phyloP scores from a whole-genome alignment of 1,284 basidiomycete species.

The Irpex lacteus region DNA sequence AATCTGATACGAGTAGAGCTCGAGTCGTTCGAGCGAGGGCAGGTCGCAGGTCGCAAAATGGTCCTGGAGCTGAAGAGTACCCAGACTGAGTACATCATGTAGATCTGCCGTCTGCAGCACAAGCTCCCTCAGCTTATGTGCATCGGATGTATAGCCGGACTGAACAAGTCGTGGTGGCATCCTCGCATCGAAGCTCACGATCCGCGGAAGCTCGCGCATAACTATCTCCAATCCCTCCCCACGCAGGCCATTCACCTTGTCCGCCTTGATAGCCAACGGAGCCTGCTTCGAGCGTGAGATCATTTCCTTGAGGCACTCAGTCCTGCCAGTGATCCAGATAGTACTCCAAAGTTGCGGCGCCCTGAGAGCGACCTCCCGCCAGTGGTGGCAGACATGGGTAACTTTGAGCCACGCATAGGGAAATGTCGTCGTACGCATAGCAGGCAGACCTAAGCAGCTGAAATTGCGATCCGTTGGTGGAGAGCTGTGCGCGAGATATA shows the following conservation, averaged over 20 bases:
- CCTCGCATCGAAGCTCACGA: neutral
- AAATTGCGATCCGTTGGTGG: neutral
- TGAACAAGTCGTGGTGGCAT: neutral
- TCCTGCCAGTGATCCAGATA: neutral
- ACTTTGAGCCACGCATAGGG: conserved; percentile 4
- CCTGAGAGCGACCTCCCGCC: conserved; percentile 9
- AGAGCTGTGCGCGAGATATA: neutral
- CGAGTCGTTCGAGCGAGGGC: neutral
- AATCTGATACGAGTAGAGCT: neutral
- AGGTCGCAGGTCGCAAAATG: neutral
- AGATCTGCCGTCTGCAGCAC: neutral
- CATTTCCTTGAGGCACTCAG: conserved; percentile 1
- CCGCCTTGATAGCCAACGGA: neutral
- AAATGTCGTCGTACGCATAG: neutral
- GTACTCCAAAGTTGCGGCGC: conserved; percentile 8
- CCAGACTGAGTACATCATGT: neutral
- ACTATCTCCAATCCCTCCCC: neutral
- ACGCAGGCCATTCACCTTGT: neutral
- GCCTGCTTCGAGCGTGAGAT: conserved; percentile 4
- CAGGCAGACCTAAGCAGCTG: neutral
- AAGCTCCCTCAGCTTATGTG: neutral
- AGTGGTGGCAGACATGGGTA: conserved; percentile 12
- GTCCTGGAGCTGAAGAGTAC: neutral
- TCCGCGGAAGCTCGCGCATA: neutral
- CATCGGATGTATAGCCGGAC: neutral